Base-by-base conservation (phyloP, 108 stramenopile genomes). In the Discostella pseudostelligera region DNA sequence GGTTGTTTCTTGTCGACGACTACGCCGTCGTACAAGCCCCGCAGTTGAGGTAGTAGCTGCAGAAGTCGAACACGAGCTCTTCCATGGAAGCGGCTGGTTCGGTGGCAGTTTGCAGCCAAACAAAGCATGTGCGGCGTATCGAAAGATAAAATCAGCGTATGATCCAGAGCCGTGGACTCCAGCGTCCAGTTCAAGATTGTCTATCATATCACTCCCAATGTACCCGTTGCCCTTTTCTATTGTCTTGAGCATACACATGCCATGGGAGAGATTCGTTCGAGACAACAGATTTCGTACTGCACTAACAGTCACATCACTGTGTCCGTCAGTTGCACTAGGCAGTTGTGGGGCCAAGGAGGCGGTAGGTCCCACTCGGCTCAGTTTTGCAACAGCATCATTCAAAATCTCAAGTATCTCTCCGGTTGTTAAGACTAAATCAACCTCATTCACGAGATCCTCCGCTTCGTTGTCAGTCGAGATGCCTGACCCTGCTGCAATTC, bases 361-460 rank as follows among this genome's bases (percentile, higher is more conserved):
- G 17, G 37, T 25, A n/a, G n/a, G n/a, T 28, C 56, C 54, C 46
- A 13, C 29, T 17, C 3, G 17, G 10, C 32, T 24, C 20, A 43
- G 28, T 16, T 71, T 72, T 40, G 56, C 56, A 13, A 51, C 64
- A 1, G 69, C 66, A 59, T 87, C 92, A 45, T 45, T 53, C 51
- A 97, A 50, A 56, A 96, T 39, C 46, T 90, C 79, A 5, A 94
- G 59, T 3, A 96, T 71, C 71, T 99, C 99, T 24, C 72, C 56
- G 0, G 96, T 91, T 0, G 97, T 96, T 24, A 99, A 79, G 8
- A 97, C 97, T 21, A 96, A 66, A 78, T 98, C 96, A n/a, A 98
- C 96, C 61, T 96, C 96, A 12, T 75, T 67, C 35, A 70, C 62
- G 48, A 65, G 42, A 1, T 70, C 67, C 14, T 67, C 67, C 24